Evolutionary conservation across 2,329 filamentous ascomycete species (phyloP), one percentile per base, ranked within the genome.

Genomic region (Zymoseptoria passerinii): DNA sequence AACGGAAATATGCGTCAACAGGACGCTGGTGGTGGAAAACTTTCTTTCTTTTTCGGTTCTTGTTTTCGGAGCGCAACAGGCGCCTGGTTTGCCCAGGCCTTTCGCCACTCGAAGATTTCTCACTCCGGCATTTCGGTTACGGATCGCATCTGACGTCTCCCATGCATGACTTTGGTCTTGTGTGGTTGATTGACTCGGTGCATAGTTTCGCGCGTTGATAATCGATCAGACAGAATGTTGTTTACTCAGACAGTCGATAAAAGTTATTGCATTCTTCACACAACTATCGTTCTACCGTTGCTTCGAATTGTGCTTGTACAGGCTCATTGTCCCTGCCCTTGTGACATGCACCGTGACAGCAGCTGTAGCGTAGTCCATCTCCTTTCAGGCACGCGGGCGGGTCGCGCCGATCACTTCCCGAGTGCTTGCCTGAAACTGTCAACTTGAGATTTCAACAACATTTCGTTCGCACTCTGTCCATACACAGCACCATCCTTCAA

Each of bases 1-100:
- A 51, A n/a, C 60, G 10, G 58, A 57, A 56, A 48, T 59, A 48
- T 58, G 44, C 44, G 54, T 55, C 52, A 57, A 44, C 48, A 53
- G 56, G 61, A 60, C 62, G 61, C 59, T 65, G 62, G 62, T 66
- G 65, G 62, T 62, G 65, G 59, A 57, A 56, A 55, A 49, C 48
- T 52, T 56, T 56, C 29, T 58, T 58, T 29, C 49, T 58, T 60
- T 55, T 58, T 48, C 52, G 53, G 49, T 50, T 54, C 54, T 53
- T 40, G 54, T 48, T 44, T 44, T 44, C 35, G 55, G 62, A 63
- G 63, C 57, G 59, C 56, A 60, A 63, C 44, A 10, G 61, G 64
- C 61, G 62, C 57, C 40, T 50, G 55, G 55, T 61, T 59, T 58
- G 59, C 62, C 50, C 50, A 56, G 58, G 57, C 56, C 61, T 56